phyloP scores from a whole-genome alignment of 2,329 filamentous ascomycete genomes.

The Dendryphion nanum region DNA sequence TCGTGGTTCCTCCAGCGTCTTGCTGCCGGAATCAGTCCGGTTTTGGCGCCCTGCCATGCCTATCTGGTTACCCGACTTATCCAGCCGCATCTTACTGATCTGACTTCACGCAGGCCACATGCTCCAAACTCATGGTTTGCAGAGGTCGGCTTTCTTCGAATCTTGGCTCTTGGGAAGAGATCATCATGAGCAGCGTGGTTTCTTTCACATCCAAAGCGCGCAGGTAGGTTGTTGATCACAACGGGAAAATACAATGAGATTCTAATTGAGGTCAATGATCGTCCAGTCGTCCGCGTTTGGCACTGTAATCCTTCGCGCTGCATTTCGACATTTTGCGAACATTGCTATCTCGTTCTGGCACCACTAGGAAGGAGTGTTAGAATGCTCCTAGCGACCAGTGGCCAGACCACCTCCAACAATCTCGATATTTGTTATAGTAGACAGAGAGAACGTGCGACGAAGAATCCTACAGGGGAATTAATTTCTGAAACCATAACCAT shows the following conservation, averaged over 20 bases:
- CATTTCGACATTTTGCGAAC: background rate
- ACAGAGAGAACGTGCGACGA: too few relatives aligned
- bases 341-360: background rate
- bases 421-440: too few relatives aligned
- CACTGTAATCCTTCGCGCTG: background rate
- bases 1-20: background rate
- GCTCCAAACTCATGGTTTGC: background rate
- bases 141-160: background rate
- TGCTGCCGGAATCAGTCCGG: background rate
- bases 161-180: background rate
- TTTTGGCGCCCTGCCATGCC: too few relatives aligned
- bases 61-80: background rate
- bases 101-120: background rate
- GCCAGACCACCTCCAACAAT: background rate
- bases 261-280: background rate
- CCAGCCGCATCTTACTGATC: background rate
- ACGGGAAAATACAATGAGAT: background rate
- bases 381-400: background rate
- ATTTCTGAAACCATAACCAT: constrained; percentile 11
- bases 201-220: background rate
- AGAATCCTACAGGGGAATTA: constrained; percentile 9
- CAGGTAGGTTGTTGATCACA: constrained; percentile 1
- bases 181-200: background rate
- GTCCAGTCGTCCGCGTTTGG: background rate
- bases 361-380: too few relatives aligned